Base-by-base conservation (phyloP, 1,284 basidiomycete genomes). In the Nidula niveotomentosa region DNA sequence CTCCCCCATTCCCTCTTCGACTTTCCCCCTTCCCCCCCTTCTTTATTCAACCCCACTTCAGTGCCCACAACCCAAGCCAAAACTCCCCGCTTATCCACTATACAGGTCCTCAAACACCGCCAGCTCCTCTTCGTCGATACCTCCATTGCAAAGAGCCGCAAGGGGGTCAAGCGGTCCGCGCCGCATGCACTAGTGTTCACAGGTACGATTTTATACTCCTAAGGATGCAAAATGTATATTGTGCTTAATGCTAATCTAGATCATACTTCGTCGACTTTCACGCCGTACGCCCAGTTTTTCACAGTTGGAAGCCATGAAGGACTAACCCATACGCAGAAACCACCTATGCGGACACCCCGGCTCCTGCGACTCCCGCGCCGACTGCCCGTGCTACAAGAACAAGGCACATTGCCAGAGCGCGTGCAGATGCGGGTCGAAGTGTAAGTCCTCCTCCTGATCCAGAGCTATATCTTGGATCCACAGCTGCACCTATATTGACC, bases 341-440 rank as follows among this genome's bases (percentile, higher is more conserved):
- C 55, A 64, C 34, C 77, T 77, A 3, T 84, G 81, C 60, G 62
- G 62, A 3, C 81, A 84, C 58, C 45, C 57, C 0, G 81, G 81
- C 0, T 73, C 76, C 0, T 84, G 81, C 60, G 64, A 64, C 18
- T 55, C 60, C 3, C 52, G 53, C 0, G 60, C 64, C 0, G 51
- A 62, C 1, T 83, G 80, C 57, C 57, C 68, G 0, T 83, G 80
- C 61, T 69, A 62, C 50, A 36, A 56, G 12, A 79, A 72, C 50
- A 56, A 65, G 4, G 66, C 69, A 1, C 71, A 74, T 41, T 78
- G 77, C 53, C 66, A 71, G 53, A 66, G 63, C 6, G 61, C 62
- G 6, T 79, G 76, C 52, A 64, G 71, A 0, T 78, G 76, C 56
- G 61, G 57, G 15, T 60, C 58, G 15, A 65, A 69, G 39, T 82